These are phyloP conservation scores for Grigorovia transvaalensis DNA, from an alignment of 805 yeast genomes.

Conservation along the genomic window DNA sequence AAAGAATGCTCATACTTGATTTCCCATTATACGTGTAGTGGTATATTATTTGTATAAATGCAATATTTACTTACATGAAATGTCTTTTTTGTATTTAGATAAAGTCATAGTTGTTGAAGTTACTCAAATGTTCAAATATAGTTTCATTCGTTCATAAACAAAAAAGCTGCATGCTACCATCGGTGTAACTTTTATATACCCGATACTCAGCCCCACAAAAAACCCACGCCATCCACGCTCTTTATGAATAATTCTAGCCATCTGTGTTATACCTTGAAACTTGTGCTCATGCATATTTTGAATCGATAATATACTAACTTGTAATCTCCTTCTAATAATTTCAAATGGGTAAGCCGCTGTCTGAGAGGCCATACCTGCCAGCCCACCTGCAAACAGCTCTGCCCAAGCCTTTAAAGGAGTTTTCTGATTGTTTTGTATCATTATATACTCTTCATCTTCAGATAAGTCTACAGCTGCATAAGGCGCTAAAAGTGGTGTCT, in stretches of 20 bases:
- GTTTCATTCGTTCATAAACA: constrained; percentile 83
- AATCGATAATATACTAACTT: constrained; percentile 74
- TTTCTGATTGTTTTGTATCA: constrained; percentile 28
- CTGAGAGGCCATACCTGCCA: constrained; percentile 92
- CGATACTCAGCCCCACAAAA: constrained; percentile 90
- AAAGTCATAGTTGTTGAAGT: neutral
- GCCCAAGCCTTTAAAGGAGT: constrained; percentile 82
- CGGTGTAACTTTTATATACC: constrained; percentile 89
- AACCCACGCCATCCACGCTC: constrained; percentile 82
- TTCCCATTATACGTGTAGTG: too few relatives aligned
- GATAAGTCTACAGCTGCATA: constrained; percentile 36
- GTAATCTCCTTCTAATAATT: constrained; percentile 89
- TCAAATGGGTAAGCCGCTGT: constrained; percentile 97
- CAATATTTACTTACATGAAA: neutral
- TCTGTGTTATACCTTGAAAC: constrained; percentile 25
- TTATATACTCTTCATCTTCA: constrained; percentile 12
- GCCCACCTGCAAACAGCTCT: constrained; percentile 85
- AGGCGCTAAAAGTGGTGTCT: constrained; percentile 45
- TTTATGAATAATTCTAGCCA: constrained; percentile 45
- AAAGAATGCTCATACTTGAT: too few relatives aligned
- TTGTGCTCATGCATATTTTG: constrained; percentile 38
- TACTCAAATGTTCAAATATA: constrained; percentile 44
- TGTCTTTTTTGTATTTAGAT: neutral
- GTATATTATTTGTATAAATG: too few relatives aligned
- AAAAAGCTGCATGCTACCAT: constrained; percentile 96